These are phyloP conservation scores for Penicillium cataractarum DNA, from an alignment of 495 filamentous ascomycete species.

Conservation along the genomic window DNA sequence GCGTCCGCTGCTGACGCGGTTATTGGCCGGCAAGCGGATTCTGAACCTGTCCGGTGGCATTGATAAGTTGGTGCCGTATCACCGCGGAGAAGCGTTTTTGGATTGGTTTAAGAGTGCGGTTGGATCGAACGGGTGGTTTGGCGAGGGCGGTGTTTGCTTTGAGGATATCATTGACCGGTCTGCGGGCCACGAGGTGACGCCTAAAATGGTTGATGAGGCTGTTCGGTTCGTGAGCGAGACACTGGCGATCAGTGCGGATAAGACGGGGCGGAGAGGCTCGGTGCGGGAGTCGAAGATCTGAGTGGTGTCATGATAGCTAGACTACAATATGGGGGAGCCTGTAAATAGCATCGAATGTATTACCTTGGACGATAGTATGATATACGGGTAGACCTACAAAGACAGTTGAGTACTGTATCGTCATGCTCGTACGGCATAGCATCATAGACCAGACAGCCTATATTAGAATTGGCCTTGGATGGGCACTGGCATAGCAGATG, in stretches of 20 bases:
- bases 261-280: conserved; percentile 30
- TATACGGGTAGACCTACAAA: conserved; percentile 3
- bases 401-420: background rate
- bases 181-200: conserved; percentile 72
- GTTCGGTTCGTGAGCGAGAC: conserved; percentile 65
- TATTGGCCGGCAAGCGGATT: conserved; percentile 72
- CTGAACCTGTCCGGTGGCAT: conserved; percentile 73
- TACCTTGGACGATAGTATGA: background rate
- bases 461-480: background rate
- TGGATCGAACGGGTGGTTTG: conserved; percentile 56
- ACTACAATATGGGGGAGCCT: background rate
- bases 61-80: conserved; percentile 87
- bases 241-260: conserved; percentile 29
- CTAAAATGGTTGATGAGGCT: conserved; percentile 73
- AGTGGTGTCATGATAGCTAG: conserved; percentile 9
- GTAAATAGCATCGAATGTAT: conserved; percentile 10
- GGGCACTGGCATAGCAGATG: background rate
- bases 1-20: conserved; percentile 44
- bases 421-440: background rate
- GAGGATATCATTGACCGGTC: conserved; percentile 74
- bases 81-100: conserved; percentile 68
- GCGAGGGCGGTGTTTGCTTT: conserved; percentile 60
- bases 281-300: conserved; percentile 48
- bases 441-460: background rate
- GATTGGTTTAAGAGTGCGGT: conserved; percentile 67